phyloP scores from a whole-genome alignment of 768 basidiomycete genomes.

The Tulasnella sp. region DNA sequence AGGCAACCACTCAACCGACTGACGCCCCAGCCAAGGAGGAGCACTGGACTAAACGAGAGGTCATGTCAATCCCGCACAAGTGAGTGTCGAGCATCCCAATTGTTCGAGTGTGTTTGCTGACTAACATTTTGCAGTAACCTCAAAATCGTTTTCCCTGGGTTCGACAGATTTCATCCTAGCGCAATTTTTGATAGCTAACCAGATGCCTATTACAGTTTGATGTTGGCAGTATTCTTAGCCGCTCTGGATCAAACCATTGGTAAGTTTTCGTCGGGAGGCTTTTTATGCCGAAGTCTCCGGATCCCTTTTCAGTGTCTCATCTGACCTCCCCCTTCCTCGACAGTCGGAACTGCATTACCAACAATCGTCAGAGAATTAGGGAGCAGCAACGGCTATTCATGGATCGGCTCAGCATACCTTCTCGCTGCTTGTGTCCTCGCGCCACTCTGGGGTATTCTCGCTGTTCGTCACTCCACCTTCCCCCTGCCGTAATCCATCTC shows the following conservation, averaged over 20 bases:
- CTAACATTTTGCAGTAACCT: slow-evolving; percentile 18
- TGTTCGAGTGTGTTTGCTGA: not conserved
- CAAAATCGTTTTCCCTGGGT: slow-evolving; percentile 22
- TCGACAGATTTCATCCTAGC: not conserved
- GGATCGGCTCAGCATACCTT: slow-evolving; percentile 66
- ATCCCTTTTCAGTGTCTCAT: not conserved
- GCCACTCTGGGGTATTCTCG: slow-evolving; percentile 14
- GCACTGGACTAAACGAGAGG: not conserved
- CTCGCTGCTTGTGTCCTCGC: slow-evolving; percentile 40
- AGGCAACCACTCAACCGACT: not conserved
- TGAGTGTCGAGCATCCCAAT: not conserved
- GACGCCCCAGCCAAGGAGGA: not conserved
- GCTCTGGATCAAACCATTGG: slow-evolving; percentile 38
- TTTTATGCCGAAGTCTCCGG: not conserved
- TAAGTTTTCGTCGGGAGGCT: not conserved
- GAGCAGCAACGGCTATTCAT: slow-evolving; percentile 56
- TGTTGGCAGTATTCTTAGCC: slow-evolving; percentile 29
- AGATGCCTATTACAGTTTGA: slow-evolving; percentile 13
- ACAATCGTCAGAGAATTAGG: slow-evolving; percentile 61
- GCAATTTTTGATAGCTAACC: not conserved
- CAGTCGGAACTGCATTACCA: slow-evolving; percentile 51
- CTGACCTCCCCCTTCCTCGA: not conserved
- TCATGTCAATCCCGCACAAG: not conserved
- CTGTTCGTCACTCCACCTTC: not conserved
- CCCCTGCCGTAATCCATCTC: not conserved